A percentile compares a stretch with the other conserved stretches of the same genome.
These are phyloP conservation scores for Globisporangium carolinianum DNA, from an alignment of 352 stramenopile species.

Conservation along the genomic window DNA sequence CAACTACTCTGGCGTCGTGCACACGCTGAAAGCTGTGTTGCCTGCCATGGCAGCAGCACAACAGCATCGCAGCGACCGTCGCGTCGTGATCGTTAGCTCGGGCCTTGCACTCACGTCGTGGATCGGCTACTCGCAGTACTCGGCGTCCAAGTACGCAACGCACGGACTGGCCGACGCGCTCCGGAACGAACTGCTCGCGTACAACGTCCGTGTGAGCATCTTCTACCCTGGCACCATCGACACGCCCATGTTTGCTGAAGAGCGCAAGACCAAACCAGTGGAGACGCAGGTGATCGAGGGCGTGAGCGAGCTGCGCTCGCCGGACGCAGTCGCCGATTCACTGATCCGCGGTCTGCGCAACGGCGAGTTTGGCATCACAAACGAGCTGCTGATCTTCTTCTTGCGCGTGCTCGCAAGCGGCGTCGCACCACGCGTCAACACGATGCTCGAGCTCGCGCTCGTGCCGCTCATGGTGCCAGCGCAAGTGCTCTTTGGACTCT, in stretches of 20 bases:
- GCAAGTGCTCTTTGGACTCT: not conserved
- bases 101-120: conserved; percentile 65
- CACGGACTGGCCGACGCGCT: conserved; percentile 71
- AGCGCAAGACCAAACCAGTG: conserved; percentile 65
- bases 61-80: conserved; percentile 33
- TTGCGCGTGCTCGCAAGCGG: not conserved
- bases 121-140: conserved; percentile 80
- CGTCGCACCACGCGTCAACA: not conserved
- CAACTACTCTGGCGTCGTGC: conserved; percentile 82
- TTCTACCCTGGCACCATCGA: conserved; percentile 85
- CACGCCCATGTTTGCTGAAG: conserved; percentile 59
- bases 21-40: conserved; percentile 75
- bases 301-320: conserved; percentile 31
- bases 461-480: not conserved
- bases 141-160: conserved; percentile 74
- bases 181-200: conserved; percentile 70
- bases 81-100: conserved; percentile 69
- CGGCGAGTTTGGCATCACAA: conserved; percentile 50
- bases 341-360: conserved; percentile 56
- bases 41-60: conserved; percentile 50
- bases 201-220: conserved; percentile 61
- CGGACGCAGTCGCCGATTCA: conserved; percentile 54
- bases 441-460: not conserved
- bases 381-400: not conserved
- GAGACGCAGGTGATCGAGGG: conserved; percentile 79